Evolutionary conservation across 2,329 filamentous ascomycete species (phyloP).

Genomic region (Zarea fungicola): DNA sequence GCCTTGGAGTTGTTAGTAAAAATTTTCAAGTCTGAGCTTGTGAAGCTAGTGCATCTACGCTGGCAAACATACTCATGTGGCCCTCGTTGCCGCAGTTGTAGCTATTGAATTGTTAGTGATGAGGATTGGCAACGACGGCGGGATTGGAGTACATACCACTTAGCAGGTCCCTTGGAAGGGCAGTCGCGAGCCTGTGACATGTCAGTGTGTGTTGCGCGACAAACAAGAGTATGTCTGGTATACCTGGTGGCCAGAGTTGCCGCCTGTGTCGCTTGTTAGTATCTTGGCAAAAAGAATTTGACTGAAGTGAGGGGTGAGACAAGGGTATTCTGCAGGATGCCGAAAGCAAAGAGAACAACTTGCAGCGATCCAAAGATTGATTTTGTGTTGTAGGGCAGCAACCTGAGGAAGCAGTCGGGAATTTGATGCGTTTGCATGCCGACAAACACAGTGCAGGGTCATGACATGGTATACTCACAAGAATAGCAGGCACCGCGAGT

Average conservation of each 20-base stretch:
- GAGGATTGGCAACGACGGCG: not conserved
- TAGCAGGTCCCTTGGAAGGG: slow-evolving; percentile 76
- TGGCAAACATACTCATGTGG: slow-evolving; percentile 65
- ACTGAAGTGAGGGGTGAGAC: not conserved
- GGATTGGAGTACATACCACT: slow-evolving; percentile 57
- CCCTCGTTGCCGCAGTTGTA: slow-evolving; percentile 76
- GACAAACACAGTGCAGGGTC: not conserved
- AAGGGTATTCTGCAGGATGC: not conserved
- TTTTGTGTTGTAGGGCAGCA: too few relatives aligned
- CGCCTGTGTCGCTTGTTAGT: slow-evolving; percentile 17
- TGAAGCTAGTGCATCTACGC: too few relatives aligned
- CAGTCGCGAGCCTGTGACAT: slow-evolving; percentile 68
- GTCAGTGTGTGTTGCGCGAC: slow-evolving; percentile 16
- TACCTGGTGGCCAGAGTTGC: slow-evolving; percentile 23
- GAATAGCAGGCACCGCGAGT: slow-evolving; percentile 46
- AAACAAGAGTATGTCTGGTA: not conserved
- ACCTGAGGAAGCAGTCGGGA: too few relatives aligned
- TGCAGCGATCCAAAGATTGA: too few relatives aligned
- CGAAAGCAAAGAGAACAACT: not conserved
- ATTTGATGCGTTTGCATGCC: too few relatives aligned
- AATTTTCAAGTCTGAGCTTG: not conserved
- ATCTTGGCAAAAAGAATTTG: not conserved
- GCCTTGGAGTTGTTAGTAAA: slow-evolving; percentile 47
- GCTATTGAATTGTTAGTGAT: slow-evolving; percentile 41
- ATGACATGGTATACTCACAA: slow-evolving; percentile 34